Conservation (phyloP, 139 green algal genomes). For the Picochlorum sp. region DNA sequence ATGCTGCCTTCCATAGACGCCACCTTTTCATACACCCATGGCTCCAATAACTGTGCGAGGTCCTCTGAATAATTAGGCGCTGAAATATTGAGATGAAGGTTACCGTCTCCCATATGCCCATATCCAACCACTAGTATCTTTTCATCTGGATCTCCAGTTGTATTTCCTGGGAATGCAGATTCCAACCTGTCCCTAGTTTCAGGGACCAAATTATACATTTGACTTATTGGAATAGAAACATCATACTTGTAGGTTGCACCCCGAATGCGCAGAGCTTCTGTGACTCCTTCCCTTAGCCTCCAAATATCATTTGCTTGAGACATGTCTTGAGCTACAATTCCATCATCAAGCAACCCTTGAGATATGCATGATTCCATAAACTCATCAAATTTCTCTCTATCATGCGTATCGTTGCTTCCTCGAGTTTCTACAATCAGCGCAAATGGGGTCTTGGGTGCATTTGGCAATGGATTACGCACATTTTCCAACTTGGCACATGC, state of each 20-base stretch:
- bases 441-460: constrained; percentile 40
- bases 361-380: constrained; percentile 56
- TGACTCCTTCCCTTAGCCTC: constrained; percentile 76
- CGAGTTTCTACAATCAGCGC: constrained; percentile 89
- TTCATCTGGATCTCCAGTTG: too few species aligned
- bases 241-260: constrained; percentile 90
- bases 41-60: constrained; percentile 68
- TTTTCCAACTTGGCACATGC: constrained; percentile 24
- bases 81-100: constrained; percentile 94
- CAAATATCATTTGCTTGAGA: constrained; percentile 70
- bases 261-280: constrained; percentile 58
- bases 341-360: constrained; percentile 23
- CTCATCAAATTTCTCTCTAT: constrained; percentile 61
- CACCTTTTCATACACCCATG: constrained; percentile 90
- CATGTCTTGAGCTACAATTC: constrained; percentile 44
- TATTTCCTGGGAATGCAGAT: too few species aligned
- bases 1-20: constrained; percentile 61
- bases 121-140: constrained; percentile 67
- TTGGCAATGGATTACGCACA: constrained; percentile 47
- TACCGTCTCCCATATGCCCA: constrained; percentile 93
- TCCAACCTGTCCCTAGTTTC: constrained; percentile 47
- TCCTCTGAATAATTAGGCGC: constrained; percentile 20
- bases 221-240: constrained; percentile 11
- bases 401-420: constrained; percentile 59
- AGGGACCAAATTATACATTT: constrained; percentile 78